Base-by-base conservation (phyloP, 1,284 basidiomycete species). In the Inonotus hispidus region DNA sequence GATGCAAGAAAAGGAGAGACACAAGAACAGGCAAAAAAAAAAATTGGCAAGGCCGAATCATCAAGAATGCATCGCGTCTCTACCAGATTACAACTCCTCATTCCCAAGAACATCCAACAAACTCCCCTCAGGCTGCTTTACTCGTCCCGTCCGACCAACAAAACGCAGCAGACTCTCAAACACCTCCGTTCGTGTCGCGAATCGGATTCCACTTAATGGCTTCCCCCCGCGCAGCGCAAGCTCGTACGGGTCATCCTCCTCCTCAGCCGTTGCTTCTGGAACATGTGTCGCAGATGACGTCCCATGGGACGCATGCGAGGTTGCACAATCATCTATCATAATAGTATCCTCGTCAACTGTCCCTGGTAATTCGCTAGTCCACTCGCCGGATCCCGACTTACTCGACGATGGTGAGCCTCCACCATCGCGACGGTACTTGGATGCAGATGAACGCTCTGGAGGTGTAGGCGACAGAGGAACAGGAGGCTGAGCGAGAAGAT, bases 111-210 rank as follows among this genome's bases (percentile, higher is more conserved):
- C 70, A 70, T 86, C 80, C 68, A 84, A 67, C 66, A 88, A 71
- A 62, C 78, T 81, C 37, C 77, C 80, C 2, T 71, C 69, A 2
- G 89, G 90, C 70, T 92, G 81, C 27, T 41, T 50, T 23, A 21
- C 50, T 71, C 85, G 89, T 60, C 80, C 82, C 19, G 79, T 76
- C 53, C 81, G 77, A 16, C 79, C 77, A 11, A 92, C 76, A 70
- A 85, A 88, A 64, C 72, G 76, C 73, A 91, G 71, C 59, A 92
- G 67, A 43, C 71, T 71, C 69, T 91, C 86, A 70, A 91, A 92
- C 58, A 88, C 79, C 60, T 83, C 79, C 56, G 79, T 87, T 47
- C 90, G 77, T 70, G 87, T 82, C 47, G 73, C 72, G 68, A 83
- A 88, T 62, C 80, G 68, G 39, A 73, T 74, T 1, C 72, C 68